Conservation (phyloP, 768 basidiomycete genomes). For the Psilocybe subaeruginosa region DNA sequence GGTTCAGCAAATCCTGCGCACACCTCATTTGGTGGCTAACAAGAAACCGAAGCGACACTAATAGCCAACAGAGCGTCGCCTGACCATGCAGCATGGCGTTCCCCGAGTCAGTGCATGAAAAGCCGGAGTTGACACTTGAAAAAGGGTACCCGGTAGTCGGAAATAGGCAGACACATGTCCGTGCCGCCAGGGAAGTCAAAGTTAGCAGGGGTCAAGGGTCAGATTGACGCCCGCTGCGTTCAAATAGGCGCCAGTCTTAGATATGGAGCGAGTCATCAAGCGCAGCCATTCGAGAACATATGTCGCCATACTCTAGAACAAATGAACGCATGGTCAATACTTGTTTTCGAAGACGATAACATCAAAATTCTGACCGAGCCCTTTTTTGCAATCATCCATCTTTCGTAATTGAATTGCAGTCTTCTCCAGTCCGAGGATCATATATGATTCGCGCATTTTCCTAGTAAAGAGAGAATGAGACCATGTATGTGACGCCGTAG, state of each 20-base stretch:
- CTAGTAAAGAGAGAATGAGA: not conserved
- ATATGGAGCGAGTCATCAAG: not conserved
- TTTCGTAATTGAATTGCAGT: not conserved
- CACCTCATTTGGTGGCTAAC: not conserved
- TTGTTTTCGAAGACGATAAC: not conserved
- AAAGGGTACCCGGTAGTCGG: not conserved
- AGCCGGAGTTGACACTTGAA: not conserved
- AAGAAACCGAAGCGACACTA: not conserved
- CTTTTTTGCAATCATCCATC: not conserved
- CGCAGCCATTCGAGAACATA: not conserved
- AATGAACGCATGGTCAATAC: not conserved
- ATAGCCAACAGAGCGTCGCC: not conserved
- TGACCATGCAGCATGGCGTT: slow-evolving; percentile 9
- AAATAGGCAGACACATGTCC: not conserved
- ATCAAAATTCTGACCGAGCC: not conserved
- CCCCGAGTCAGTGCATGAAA: slow-evolving; percentile 13
- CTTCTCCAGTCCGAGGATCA: not conserved
- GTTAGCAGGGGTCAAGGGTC: not conserved
- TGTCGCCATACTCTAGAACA: not conserved
- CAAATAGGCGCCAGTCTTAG: not conserved
- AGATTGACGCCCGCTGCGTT: not conserved
- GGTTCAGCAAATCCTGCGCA: not conserved
- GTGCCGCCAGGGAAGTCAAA: not conserved
- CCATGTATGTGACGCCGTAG: not conserved
- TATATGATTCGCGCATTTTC: not conserved